These are phyloP conservation scores for Oidium heveae DNA, from an alignment of 2,329 filamentous ascomycete species.

Conservation along the genomic window DNA sequence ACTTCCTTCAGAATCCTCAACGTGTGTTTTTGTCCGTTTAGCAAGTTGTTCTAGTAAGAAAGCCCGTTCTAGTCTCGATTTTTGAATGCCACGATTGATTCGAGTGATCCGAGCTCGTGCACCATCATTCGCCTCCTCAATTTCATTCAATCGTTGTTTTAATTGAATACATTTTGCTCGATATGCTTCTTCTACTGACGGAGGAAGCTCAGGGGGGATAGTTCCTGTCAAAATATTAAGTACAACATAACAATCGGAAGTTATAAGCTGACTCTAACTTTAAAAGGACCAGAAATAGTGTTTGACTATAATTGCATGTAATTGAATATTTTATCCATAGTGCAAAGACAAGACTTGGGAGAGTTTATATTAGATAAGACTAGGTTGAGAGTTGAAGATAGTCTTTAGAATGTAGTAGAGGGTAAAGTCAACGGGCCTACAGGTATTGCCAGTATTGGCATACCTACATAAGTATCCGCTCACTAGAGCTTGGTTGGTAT, in stretches of 20 bases:
- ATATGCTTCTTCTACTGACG: slow-evolving; percentile 87
- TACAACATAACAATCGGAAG: slow-evolving; percentile 1
- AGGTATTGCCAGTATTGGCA: too few species aligned
- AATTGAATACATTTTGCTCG: slow-evolving; percentile 90
- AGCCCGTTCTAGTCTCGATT: slow-evolving; percentile 68
- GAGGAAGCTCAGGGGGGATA: slow-evolving; percentile 40
- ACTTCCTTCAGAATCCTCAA: slow-evolving; percentile 56
- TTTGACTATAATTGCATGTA: too few species aligned
- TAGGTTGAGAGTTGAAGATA: too few species aligned
- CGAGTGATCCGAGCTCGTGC: slow-evolving; percentile 55
- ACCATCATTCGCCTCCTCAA: slow-evolving; percentile 75
- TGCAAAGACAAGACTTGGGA: too few species aligned
- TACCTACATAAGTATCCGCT: too few species aligned
- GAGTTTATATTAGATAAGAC: too few species aligned
- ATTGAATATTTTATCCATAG: too few species aligned
- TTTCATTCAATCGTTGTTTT: slow-evolving; percentile 72
- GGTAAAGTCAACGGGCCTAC: too few species aligned
- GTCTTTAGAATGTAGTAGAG: too few species aligned
- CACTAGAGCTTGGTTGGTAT: too few species aligned
- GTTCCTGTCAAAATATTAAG: slow-evolving; percentile 4
- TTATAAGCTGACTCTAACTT: too few species aligned
- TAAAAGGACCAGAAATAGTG: too few species aligned
- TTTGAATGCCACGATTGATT: slow-evolving; percentile 66
- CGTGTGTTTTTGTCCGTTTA: slow-evolving; percentile 47
- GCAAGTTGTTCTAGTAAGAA: slow-evolving; percentile 49